Percentiles rank a stretch among this genome's conserved stretches.
These are phyloP conservation scores for Corchorus capsularis DNA, from an alignment of 345 rosid genomes.

Conservation along the genomic window DNA sequence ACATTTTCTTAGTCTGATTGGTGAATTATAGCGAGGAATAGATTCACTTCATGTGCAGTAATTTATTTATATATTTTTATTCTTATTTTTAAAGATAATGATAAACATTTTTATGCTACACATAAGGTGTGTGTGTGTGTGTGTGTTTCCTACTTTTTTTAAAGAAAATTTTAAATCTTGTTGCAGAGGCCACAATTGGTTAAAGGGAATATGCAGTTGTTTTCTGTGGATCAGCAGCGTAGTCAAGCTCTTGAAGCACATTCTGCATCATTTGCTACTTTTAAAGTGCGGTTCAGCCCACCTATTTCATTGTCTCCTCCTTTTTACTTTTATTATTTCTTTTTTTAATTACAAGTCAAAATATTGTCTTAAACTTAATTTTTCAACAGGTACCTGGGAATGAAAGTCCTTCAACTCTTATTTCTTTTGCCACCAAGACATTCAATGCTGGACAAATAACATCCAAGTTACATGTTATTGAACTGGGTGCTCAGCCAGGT, in stretches of 20 bases:
- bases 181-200: constrained; percentile 80
- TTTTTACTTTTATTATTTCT: not conserved
- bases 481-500: constrained; percentile 98
- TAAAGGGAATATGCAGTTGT: constrained; percentile 90
- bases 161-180: not conserved
- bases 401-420: constrained; percentile 82
- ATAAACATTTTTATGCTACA: not conserved
- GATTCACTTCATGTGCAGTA: not conserved
- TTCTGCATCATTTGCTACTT: constrained; percentile 92
- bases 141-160: not conserved
- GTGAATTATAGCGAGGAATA: not conserved
- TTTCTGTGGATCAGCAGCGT: constrained; percentile 92
- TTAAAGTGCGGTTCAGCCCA: constrained; percentile 47
- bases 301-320: not conserved
- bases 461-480: constrained; percentile 88
- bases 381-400: constrained; percentile 77
- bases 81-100: not conserved
- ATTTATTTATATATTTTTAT: not conserved
- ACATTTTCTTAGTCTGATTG: not conserved
- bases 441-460: constrained; percentile 84
- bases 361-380: not conserved
- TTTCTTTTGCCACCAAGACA: constrained; percentile 84
- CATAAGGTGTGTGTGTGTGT: not conserved
- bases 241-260: constrained; percentile 98
- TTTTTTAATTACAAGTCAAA: not conserved